Percentiles rank a stretch among this genome's conserved stretches.
phyloP scores from a whole-genome alignment of 2,329 filamentous ascomycete species.

The Botryotinia convoluta region DNA sequence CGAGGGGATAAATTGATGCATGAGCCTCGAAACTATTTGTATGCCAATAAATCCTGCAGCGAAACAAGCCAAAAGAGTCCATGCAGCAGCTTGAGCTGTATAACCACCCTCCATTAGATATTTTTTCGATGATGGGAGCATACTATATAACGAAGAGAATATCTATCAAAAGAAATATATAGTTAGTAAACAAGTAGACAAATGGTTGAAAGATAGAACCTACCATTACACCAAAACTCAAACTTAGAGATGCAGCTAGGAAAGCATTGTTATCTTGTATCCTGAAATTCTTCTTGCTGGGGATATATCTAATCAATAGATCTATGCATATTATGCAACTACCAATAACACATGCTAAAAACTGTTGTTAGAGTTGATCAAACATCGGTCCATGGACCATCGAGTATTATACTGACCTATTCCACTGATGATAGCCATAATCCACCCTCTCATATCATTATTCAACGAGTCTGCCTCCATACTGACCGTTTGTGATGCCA shows the following conservation, averaged over 20 bases:
- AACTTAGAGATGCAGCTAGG: slow-evolving; percentile 79
- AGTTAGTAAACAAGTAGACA: neutral
- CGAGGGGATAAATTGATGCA: slow-evolving; percentile 73
- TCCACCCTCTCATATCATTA: slow-evolving; percentile 90
- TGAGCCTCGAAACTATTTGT: slow-evolving; percentile 66
- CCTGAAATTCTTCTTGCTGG: slow-evolving; percentile 72
- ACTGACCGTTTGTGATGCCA: slow-evolving; percentile 5
- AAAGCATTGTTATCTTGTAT: slow-evolving; percentile 90
- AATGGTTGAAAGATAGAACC: slow-evolving; percentile 32
- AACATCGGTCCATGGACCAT: neutral
- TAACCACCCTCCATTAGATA: slow-evolving; percentile 72
- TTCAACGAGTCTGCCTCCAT: slow-evolving; percentile 43
- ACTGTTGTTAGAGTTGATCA: neutral
- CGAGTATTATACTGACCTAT: slow-evolving; percentile 49
- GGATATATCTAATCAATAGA: slow-evolving; percentile 67
- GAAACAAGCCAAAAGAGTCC: slow-evolving; percentile 68
- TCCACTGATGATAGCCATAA: slow-evolving; percentile 84
- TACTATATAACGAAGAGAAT: slow-evolving; percentile 88
- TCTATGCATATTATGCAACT: slow-evolving; percentile 87
- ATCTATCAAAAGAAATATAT: slow-evolving; percentile 54
- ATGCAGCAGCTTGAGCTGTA: slow-evolving; percentile 63
- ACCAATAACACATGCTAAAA: slow-evolving; percentile 64
- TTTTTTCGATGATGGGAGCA: slow-evolving; percentile 80
- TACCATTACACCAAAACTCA: slow-evolving; percentile 97
- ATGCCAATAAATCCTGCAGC: slow-evolving; percentile 72